A percentile compares a stretch with the other conserved stretches of the same genome.
phyloP scores from a whole-genome alignment of 1,284 basidiomycete genomes.

The Apiotrichum sp. region DNA sequence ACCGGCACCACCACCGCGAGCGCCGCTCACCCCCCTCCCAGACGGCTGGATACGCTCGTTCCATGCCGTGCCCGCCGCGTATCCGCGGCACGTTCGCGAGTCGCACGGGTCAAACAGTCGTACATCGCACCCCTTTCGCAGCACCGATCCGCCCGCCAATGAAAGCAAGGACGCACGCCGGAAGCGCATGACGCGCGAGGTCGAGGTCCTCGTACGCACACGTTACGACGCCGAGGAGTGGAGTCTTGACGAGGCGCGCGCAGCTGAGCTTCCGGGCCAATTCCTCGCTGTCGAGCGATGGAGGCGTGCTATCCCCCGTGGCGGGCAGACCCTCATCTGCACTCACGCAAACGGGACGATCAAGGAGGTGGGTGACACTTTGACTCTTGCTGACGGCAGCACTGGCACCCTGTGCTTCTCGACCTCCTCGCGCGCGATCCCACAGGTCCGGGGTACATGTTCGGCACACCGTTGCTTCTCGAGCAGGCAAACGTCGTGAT shows the following conservation, averaged over 20 bases:
- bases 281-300: constrained; percentile 17
- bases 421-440: constrained; percentile 41
- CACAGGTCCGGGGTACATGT: neutral
- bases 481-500: constrained; percentile 35
- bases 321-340: constrained; percentile 10
- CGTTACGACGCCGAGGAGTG: constrained; percentile 12
- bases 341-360: constrained; percentile 15
- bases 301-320: constrained; percentile 2
- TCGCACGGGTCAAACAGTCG: neutral
- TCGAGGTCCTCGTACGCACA: neutral
- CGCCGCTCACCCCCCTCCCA: constrained; percentile 12
- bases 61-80: constrained; percentile 1
- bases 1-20: neutral
- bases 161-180: constrained; percentile 29
- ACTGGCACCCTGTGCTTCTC: constrained; percentile 60
- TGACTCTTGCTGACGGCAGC: constrained; percentile 5
- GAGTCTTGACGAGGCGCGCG: constrained; percentile 4
- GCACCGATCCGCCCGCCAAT: neutral
- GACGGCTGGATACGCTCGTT: constrained; percentile 9
- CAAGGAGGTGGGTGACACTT: constrained; percentile 5
- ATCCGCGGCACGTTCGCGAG: neutral
- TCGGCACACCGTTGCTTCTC: constrained; percentile 2
- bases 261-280: constrained; percentile 3
- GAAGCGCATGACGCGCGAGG: constrained; percentile 25
- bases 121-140: neutral